These are phyloP conservation scores for Paxillus involutus DNA, from an alignment of 768 basidiomycete species.

Conservation along the genomic window DNA sequence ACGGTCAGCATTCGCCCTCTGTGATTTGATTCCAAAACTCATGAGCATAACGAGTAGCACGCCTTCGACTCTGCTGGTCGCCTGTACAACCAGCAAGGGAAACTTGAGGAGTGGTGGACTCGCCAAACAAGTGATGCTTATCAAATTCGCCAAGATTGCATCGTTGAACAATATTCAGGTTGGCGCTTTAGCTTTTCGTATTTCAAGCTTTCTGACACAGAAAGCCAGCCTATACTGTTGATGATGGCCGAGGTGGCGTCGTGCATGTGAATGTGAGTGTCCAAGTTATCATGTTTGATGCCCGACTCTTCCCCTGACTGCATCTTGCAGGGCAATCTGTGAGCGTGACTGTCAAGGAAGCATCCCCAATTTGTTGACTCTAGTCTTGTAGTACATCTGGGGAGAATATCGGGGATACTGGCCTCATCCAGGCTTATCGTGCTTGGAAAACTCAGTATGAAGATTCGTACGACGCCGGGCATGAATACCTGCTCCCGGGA, in stretches of 20 bases:
- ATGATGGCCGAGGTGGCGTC: constrained; percentile 81
- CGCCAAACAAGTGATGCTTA: constrained; percentile 84
- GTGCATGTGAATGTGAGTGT: constrained; percentile 79
- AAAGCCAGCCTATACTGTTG: constrained; percentile 68
- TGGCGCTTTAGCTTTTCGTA: constrained; percentile 26
- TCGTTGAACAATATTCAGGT: constrained; percentile 92
- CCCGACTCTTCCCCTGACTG: neutral
- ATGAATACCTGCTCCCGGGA: constrained; percentile 81
- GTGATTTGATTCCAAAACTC: neutral
- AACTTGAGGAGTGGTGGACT: constrained; percentile 91
- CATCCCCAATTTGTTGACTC: constrained; percentile 6
- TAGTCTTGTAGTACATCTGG: constrained; percentile 68
- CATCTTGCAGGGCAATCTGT: constrained; percentile 68
- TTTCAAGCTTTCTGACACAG: constrained; percentile 1
- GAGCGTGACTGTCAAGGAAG: constrained; percentile 21
- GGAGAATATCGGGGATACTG: constrained; percentile 88
- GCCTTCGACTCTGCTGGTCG: constrained; percentile 90
- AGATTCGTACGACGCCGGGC: constrained; percentile 53
- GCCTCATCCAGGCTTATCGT: constrained; percentile 81
- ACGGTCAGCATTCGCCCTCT: constrained; percentile 49
- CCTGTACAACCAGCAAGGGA: constrained; percentile 88
- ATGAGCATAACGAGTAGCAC: constrained; percentile 47
- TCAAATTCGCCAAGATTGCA: constrained; percentile 79
- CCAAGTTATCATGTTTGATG: neutral
- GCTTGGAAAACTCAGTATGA: constrained; percentile 87